Evolutionary conservation across 768 basidiomycete genomes (phyloP), one percentile per base, ranked within the genome.

Genomic region (Boletus sp.): DNA sequence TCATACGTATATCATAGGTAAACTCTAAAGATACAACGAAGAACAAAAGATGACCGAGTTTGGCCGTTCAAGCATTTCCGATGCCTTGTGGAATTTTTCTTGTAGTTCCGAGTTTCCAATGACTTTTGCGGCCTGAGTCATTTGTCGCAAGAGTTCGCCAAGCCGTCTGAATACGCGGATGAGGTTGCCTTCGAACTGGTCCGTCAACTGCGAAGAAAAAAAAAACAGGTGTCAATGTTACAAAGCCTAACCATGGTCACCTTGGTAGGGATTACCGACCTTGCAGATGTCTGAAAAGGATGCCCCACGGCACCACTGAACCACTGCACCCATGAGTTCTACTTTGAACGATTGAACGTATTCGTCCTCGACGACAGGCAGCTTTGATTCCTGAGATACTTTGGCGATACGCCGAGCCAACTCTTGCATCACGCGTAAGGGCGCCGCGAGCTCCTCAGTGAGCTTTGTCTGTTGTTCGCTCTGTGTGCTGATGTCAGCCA

Each of bases 311-410:
- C 96, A 98, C 97, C 97, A 99, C 57, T 93, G 90, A 34, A 93
- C 80, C 10, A 98, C 97, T 1, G 91, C 92, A 59, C 98, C 97
- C 94, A 98, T 99, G 47, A 99, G 83, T 66, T 98, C 96, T 19
- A 97, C 92, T 73, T 98, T 98, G 84, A 99, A 99, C 11, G 90
- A 93, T 50, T 86, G 79, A 2, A 99, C 92, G 69, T 99, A 99
- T 58, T 96, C 93, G 54, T 97, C 89, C 70, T 98, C 96, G 50
- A 90, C 85, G 43, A 98, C 70, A 1, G 87, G 73, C 4, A 99
- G 77, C 69, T 98, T 97, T 21, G 88, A 91, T 72, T 99, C 97
- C 60, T 89, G 89, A 5, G 93, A 93, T 6, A 98, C 91, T 67
- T 91, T 95, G n/a, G 97, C 97, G 65, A 99, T 99, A 50, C 93